These are phyloP conservation scores for Ustilago nuda DNA, from an alignment of 1,284 basidiomycete genomes.

Conservation along the genomic window DNA sequence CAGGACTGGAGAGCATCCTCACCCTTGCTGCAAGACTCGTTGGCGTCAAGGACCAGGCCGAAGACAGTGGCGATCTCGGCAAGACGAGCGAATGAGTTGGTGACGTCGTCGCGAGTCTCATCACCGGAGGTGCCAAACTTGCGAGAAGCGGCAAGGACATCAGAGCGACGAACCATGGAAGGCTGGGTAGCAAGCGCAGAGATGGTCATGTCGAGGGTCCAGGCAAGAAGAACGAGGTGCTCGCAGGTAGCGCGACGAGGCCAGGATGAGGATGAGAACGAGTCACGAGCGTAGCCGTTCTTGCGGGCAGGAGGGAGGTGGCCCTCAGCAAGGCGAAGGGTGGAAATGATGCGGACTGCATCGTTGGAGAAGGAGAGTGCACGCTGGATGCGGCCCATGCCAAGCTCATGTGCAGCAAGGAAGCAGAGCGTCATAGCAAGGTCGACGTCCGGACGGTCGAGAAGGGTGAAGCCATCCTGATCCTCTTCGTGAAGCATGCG, in stretches of 20 bases:
- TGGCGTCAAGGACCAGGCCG: constrained; percentile 67
- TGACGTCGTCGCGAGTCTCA: constrained; percentile 61
- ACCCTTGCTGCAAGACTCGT: constrained; percentile 27
- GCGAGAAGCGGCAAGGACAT: constrained; percentile 54
- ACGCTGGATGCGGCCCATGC: constrained; percentile 67
- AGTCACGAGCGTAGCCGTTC: constrained; percentile 32
- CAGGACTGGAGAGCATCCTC: constrained; percentile 65
- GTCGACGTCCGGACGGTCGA: constrained; percentile 67
- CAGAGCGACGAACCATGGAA: constrained; percentile 29
- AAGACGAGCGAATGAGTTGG: constrained; percentile 70
- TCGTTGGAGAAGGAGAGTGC: constrained; percentile 69
- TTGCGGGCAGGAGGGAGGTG: constrained; percentile 34
- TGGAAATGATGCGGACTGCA: constrained; percentile 39
- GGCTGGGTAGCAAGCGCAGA: constrained; percentile 39
- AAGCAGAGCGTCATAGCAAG: constrained; percentile 70
- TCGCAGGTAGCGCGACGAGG: constrained; percentile 47
- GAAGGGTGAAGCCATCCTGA: constrained; percentile 40
- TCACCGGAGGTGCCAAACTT: constrained; percentile 53
- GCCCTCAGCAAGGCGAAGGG: constrained; percentile 41
- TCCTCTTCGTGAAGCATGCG: constrained; percentile 56
- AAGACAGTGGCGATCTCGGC: constrained; percentile 70
- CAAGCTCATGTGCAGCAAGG: constrained; percentile 70
- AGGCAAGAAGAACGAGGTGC: constrained; percentile 44
- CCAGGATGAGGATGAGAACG: constrained; percentile 33
- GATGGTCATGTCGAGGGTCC: constrained; percentile 54